phyloP scores from a whole-genome alignment of 2,329 filamentous ascomycete genomes.

The Elsinoe arachidis region DNA sequence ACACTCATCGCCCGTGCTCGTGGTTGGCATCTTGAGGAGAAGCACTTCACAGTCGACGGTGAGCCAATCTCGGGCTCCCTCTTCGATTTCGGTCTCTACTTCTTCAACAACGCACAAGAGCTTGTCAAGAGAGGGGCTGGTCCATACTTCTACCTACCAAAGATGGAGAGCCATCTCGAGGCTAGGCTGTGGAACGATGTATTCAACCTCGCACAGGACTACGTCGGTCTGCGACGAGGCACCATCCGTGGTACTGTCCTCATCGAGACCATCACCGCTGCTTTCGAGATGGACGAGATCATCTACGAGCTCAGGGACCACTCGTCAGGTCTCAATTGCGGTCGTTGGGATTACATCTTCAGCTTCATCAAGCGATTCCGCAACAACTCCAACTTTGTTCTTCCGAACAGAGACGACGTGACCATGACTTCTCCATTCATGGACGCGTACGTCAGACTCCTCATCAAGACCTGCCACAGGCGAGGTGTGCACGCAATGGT shows the following conservation, averaged over 20 bases:
- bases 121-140: constrained; percentile 74
- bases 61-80: constrained; percentile 87
- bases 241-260: constrained; percentile 92
- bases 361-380: constrained; percentile 99
- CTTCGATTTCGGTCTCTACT: constrained; percentile 98
- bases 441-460: constrained; percentile 90
- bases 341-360: constrained; percentile 99
- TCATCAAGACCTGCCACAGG: constrained; percentile 97
- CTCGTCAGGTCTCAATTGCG: constrained; percentile 93
- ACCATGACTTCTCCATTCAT: constrained; percentile 99
- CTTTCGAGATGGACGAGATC: constrained; percentile 99
- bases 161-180: constrained; percentile 97
- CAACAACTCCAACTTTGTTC: constrained; percentile 82
- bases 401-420: constrained; percentile 81
- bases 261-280: constrained; percentile 95
- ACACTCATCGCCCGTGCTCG: constrained; percentile 90
- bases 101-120: constrained; percentile 95
- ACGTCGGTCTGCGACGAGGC: constrained; percentile 77
- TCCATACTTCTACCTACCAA: constrained; percentile 96
- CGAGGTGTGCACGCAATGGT: constrained; percentile 94
- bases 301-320: constrained; percentile 98
- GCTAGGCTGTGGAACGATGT: constrained; percentile 96
- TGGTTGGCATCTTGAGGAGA: constrained; percentile 98
- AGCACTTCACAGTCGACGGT: constrained; percentile 91
- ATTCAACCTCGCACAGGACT: constrained; percentile 93